Evolutionary conservation across 805 yeast genomes (phyloP), one percentile per base, ranked within the genome.

Genomic region (Metschnikowia vanudenii): DNA sequence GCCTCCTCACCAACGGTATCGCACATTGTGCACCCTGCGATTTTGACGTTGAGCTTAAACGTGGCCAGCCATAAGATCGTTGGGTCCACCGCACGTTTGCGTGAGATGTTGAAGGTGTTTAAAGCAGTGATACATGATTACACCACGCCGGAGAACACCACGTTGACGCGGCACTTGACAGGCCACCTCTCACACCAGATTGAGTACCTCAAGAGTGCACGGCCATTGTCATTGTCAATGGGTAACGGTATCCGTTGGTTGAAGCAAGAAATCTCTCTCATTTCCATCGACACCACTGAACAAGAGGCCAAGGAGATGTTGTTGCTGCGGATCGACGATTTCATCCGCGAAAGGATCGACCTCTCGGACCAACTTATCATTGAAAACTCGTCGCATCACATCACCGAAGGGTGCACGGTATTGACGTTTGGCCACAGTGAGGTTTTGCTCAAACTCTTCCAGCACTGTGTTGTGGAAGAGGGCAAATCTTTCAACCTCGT

Each of bases 241-340:
- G 99, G 99, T 45, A 94, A 91, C 69, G 92, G 97, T 2, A 94
- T 94, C 55, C 81, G 99, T 58, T 91, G 97, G 97, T 76, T 94
- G 53, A 94, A 94, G 61, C 98, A 92, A 70, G 92, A 88, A 63
- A 92, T 94, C 45, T 82, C 97, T 0, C 76, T 79, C 36, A 80
- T 92, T 40, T 83, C 90, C 47, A 82, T 91, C 46, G 95, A 87
- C 52, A 72, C 81, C 26, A 64, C 75, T 22, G 94, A 86, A 47
- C 73, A 66, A 14, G 77, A 76, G 28, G 96, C 97, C 22, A 90
- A 88, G 61, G 65, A 62, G 12, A 69, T 74, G 30, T 73, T 94
- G 46, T 67, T 80, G 47, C 82, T 76, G 39, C 78, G 80, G 53
- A 91, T 94, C 55, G 91, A 88, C 53, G 82, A 77, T 35, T 94